Evolutionary conservation across 371 early-diverging fungal genomes (phyloP).

Genomic region (Capniomyces stellatus): DNA sequence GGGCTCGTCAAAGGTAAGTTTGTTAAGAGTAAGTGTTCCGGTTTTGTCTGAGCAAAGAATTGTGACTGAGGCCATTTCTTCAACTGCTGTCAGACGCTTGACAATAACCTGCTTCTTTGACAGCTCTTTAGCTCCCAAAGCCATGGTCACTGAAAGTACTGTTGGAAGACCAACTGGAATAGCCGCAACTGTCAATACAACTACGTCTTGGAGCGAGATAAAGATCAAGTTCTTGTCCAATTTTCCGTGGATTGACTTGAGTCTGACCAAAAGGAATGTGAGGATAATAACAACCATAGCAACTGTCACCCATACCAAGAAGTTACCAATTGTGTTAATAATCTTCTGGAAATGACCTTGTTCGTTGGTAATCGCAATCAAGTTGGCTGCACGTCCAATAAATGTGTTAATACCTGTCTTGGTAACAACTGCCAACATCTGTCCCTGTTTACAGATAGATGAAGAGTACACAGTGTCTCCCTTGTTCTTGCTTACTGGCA

Average conservation of each 20-base stretch:
- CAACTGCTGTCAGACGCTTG: slow-evolving; percentile 84
- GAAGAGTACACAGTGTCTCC: slow-evolving; percentile 69
- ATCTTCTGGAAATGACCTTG: slow-evolving; percentile 79
- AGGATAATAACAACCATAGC: slow-evolving; percentile 68
- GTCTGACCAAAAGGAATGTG: slow-evolving; percentile 39
- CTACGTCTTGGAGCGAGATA: slow-evolving; percentile 52
- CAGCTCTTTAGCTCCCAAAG: slow-evolving; percentile 82
- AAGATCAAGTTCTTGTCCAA: slow-evolving; percentile 30
- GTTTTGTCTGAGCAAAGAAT: slow-evolving; percentile 94
- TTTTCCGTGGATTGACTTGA: slow-evolving; percentile 19
- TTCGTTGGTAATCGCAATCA: slow-evolving; percentile 69
- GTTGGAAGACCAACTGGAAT: slow-evolving; percentile 93
- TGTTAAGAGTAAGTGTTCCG: slow-evolving; percentile 90
- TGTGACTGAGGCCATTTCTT: slow-evolving; percentile 85
- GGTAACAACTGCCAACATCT: slow-evolving; percentile 64
- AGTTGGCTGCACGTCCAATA: slow-evolving; percentile 79
- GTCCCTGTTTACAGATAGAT: slow-evolving; percentile 68
- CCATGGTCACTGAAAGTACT: slow-evolving; percentile 94
- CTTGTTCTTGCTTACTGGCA: slow-evolving; percentile 65
- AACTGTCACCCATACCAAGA: slow-evolving; percentile 62
- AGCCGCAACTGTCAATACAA: slow-evolving; percentile 87
- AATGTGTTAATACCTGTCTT: slow-evolving; percentile 78
- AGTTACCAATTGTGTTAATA: slow-evolving; percentile 81
- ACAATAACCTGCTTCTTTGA: slow-evolving; percentile 88
- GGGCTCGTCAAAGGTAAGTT: slow-evolving; percentile 78